Evolutionary conservation across 495 filamentous ascomycete species (phyloP).

Genomic region (Diplogelasinospora grovesii): DNA sequence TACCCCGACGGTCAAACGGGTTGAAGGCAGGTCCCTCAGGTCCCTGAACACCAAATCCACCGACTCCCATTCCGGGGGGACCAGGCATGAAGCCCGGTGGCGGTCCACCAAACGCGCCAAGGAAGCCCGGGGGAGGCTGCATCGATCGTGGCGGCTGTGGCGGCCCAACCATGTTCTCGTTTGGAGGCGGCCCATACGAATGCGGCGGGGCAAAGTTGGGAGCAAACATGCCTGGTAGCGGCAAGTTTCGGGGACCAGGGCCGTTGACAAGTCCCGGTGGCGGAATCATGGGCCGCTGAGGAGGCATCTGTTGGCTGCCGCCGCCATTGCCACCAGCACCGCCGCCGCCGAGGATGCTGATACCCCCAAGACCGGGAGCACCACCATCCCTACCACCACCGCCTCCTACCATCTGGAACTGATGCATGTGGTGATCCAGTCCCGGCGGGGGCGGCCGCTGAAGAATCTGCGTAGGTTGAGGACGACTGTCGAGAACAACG

Average conservation of each 20-base stretch:
- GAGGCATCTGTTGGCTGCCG: slow-evolving; percentile 33
- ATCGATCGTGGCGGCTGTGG: slow-evolving; percentile 29
- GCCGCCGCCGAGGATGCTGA: slow-evolving; percentile 8
- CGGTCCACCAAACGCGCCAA: slow-evolving; percentile 31
- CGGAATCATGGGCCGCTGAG: slow-evolving; percentile 43
- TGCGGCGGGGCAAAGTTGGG: slow-evolving; percentile 40
- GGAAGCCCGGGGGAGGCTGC: slow-evolving; percentile 46
- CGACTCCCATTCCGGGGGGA: slow-evolving; percentile 38
- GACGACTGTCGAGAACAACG: slow-evolving; percentile 28
- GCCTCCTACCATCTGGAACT: slow-evolving; percentile 34
- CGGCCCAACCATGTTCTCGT: slow-evolving; percentile 36
- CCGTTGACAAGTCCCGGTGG: slow-evolving; percentile 44
- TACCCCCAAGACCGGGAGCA: too few relatives aligned
- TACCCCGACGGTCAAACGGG: slow-evolving; percentile 9
- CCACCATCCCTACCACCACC: slow-evolving; percentile 4
- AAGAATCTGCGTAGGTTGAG: slow-evolving; percentile 47
- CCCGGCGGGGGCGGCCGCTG: slow-evolving; percentile 48
- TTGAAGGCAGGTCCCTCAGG: slow-evolving; percentile 27
- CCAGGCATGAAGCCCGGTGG: slow-evolving; percentile 37
- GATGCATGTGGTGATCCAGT: slow-evolving; percentile 43
- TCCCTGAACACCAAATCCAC: slow-evolving; percentile 39
- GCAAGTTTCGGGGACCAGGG: slow-evolving; percentile 28
- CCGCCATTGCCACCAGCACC: slow-evolving; percentile 4
- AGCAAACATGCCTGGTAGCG: slow-evolving; percentile 41
- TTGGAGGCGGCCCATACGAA: slow-evolving; percentile 34